These are phyloP conservation scores for Apiospora aurea DNA, from an alignment of 2,329 filamentous ascomycete genomes.

Conservation along the genomic window DNA sequence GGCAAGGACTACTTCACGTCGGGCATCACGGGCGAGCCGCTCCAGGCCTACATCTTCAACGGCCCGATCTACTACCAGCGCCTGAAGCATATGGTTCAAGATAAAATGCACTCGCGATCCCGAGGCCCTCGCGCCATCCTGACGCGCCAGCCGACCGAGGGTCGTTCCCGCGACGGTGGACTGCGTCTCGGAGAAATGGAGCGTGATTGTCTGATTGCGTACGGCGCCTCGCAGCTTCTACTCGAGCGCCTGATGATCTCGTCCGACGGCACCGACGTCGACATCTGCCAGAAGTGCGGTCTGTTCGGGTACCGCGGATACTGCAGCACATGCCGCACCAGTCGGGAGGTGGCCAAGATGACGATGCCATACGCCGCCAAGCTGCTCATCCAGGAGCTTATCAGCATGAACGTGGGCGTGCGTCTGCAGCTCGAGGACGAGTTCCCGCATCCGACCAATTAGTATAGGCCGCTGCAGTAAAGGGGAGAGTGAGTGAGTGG, in stretches of 20 bases:
- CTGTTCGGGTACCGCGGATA: conserved; percentile 95
- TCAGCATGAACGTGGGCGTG: conserved; percentile 99
- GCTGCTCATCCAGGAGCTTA: conserved; percentile 91
- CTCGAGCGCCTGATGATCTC: conserved; percentile 94
- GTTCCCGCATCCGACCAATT: conserved; percentile 70
- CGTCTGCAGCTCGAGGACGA: conserved; percentile 90
- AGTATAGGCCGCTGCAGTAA: not conserved
- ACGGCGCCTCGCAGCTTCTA: conserved; percentile 90
- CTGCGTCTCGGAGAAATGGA: conserved; percentile 98
- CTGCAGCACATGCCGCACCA: conserved; percentile 91
- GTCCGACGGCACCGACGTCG: conserved; percentile 87
- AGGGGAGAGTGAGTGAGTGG: conserved; percentile 34
- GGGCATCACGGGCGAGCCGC: conserved; percentile 90
- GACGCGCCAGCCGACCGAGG: conserved; percentile 95
- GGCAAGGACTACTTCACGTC: conserved; percentile 97
- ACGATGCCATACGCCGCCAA: conserved; percentile 98
- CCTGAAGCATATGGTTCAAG: conserved; percentile 99
- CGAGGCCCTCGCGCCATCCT: conserved; percentile 90
- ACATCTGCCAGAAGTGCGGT: conserved; percentile 93
- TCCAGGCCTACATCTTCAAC: conserved; percentile 97
- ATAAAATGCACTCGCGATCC: conserved; percentile 98
- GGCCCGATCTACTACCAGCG: conserved; percentile 99
- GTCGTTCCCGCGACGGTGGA: conserved; percentile 90
- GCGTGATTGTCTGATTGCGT: conserved; percentile 96
- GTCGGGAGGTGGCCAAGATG: conserved; percentile 86